Evolutionary conservation across 495 filamentous ascomycete species (phyloP).

Genomic region (Aspergillus funiculosus): DNA sequence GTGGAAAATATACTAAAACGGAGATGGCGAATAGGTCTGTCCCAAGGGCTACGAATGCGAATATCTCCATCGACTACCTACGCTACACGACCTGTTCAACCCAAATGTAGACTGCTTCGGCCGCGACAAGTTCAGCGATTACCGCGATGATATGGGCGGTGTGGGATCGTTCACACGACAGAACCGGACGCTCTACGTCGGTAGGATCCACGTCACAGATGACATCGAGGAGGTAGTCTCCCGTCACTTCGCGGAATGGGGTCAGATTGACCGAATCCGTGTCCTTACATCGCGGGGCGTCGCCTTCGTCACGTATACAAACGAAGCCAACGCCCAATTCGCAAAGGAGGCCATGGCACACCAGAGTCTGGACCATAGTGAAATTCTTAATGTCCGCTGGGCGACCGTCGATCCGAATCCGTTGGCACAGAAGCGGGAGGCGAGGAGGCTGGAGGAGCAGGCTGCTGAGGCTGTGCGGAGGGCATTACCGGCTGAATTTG

Average conservation of each 20-base stretch:
- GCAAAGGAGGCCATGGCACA: slow-evolving; percentile 89
- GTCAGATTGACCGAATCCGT: slow-evolving; percentile 77
- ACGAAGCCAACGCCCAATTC: slow-evolving; percentile 82
- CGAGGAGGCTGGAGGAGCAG: slow-evolving; percentile 85
- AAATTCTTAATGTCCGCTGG: slow-evolving; percentile 95
- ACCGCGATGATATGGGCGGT: slow-evolving; percentile 94
- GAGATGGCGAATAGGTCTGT: slow-evolving; percentile 48
- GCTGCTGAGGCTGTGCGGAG: slow-evolving; percentile 92
- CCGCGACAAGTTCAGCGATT: slow-evolving; percentile 78
- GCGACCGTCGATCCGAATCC: slow-evolving; percentile 96
- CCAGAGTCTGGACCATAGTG: slow-evolving; percentile 77
- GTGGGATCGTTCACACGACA: slow-evolving; percentile 85
- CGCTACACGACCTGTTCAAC: slow-evolving; percentile 76
- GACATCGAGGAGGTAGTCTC: slow-evolving; percentile 97
- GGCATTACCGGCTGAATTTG: slow-evolving; percentile 85
- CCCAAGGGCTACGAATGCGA: slow-evolving; percentile 87
- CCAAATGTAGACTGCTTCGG: slow-evolving; percentile 93
- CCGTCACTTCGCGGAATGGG: slow-evolving; percentile 91
- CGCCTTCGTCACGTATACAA: slow-evolving; percentile 83
- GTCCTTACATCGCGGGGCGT: slow-evolving; percentile 91
- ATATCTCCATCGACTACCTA: slow-evolving; percentile 84
- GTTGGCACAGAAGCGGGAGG: slow-evolving; percentile 88
- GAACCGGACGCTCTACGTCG: slow-evolving; percentile 89
- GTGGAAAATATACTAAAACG: too few relatives aligned
- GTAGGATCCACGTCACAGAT: slow-evolving; percentile 91